Base-by-base conservation (phyloP, 495 filamentous ascomycete genomes). In the Pyronema domesticum region DNA sequence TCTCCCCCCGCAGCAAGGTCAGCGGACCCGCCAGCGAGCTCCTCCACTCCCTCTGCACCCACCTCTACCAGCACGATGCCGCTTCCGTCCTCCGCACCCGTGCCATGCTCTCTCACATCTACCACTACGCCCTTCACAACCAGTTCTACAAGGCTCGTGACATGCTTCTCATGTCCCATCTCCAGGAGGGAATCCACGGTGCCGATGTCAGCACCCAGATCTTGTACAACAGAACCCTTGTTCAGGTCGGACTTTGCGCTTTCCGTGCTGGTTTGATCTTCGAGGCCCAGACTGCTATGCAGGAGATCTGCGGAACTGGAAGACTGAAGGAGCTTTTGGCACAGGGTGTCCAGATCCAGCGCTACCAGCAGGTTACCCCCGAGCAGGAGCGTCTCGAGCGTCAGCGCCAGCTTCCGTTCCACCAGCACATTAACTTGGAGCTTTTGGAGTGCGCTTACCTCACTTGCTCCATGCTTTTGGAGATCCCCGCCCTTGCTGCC, bases 351-450 rank as follows among this genome's bases (percentile, higher is more conserved):
- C 93, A 95, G 74, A 89, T 96, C 58, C 93, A 96, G 72, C 79
- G 91, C 40, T 99, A 84, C 72, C 85, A 80, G 34, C 89, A 91
- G 62, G 89, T 96, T 54, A 86, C 86, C 14, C 93, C 91, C 5
- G 91, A 99, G 72, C 93, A 96, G 68, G 91, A 99, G 70, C 82
- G 89, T 57, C 77, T 96, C 19, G 91, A 99, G 69, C 80, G 88
- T 58, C 91, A 96, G 68, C 80, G 91, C 57, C 91, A 96, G 71
- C 75, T 99, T 56, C 91, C 91, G 43, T 99, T 99, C 79, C 91
- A 99, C 73, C 94, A 95, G 86, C 91, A 99, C 75, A 96, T 99
- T 75, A 99, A 99, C 74, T 76, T 99, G 17, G 91, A 99, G 63
- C 78, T 99, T 33, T 79, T 99, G 3, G 91, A 99, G 69, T 96